Evolutionary conservation across 805 yeast species (phyloP), one percentile per base, ranked within the genome.

Genomic region (Candida caryicola): DNA sequence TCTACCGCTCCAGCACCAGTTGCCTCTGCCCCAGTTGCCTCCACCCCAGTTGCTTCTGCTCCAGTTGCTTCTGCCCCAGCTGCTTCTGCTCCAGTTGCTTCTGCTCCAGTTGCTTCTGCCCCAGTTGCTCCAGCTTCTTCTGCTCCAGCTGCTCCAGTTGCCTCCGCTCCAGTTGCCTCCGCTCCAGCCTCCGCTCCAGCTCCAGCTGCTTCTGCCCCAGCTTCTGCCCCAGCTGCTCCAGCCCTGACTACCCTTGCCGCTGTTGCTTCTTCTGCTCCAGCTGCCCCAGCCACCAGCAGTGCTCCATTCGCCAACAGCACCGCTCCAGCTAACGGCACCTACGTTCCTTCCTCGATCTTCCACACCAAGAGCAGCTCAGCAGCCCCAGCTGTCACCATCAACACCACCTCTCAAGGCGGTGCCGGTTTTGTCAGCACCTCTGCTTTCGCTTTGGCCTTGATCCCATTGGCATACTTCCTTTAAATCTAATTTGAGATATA

Each of bases 391-490:
- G 40, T 42, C 17, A 29, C 45, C 28, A 27, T 21, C 29, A 38
- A 32, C 33, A 29, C 40, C 33, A 33, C 47, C 30, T 31, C 46
- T 31, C 34, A 34, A 17, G 41, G 47, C 28, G 52, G 51, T 41
- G 57, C 51, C 25, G 37, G 26, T 30, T 43, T 39, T 45, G 29
- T 46, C 21, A 53, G 54, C 29, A 53, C 56, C 23, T 59, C 67
- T 16, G 41, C 54, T 44, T 38, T 52, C 23, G 67, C 66, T 29
- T 39, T 56, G 31, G 48, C 55, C 32, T 57, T 62, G 41, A 43
- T 63, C 34, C 62, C 70, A 39, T 57, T 60, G 42, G 69, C 64
- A 38, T 60, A 59, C 58, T 57, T 64, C 49, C 40, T 65, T 49
- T 27, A 27, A 21, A 10, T 21, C 25, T 21, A 21, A 21, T 21